Base-by-base conservation (phyloP, 2,329 filamentous ascomycete species). In the Colletotrichum orbiculare region DNA sequence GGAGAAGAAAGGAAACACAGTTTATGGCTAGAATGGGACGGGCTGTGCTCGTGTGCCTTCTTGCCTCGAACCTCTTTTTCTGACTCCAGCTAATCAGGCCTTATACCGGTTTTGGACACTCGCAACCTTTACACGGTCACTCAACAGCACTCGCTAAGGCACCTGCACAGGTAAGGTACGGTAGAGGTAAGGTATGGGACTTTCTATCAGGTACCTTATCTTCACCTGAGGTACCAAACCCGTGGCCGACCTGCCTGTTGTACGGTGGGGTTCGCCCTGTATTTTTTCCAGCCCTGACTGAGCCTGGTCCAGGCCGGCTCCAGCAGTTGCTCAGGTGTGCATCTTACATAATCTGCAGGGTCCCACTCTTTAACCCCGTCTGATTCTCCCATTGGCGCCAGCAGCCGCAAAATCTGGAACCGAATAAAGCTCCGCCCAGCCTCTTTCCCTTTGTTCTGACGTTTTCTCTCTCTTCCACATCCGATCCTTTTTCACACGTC, bases 341-440 rank as follows among this genome's bases (percentile, higher is more conserved):
- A 3, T 15, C 46, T 67, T 67, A 59, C 37, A 48, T 67, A 60
- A 64, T 38, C 53, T 13, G 13, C 8, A 3, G 0, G 46, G 60
- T 15, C 54, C 63, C 63, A 63, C 53, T 10, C 47, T 25, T n/a
- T 17, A 8, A 38, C 46, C 37, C 50, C 43, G 33, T 17, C 52
- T 67, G 64, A 60, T 67, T 48, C 50, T 64, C 50, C 38, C 25
- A 64, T 64, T 67, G 54, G 64, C 49, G 38, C 13, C 50, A 47
- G 56, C 47, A 56, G 61, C 57, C 38, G 45, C 61, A 65, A 55
- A 65, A 42, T 65, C 56, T 65, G 54, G 54, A 60, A 65, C 61
- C 53, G 34, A 67, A 67, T 67, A 67, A 67, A 67, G 65, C 61
- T 67, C 55, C 56, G 62, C 64, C 60, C 65, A 65, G 62, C 65